These are phyloP conservation scores for Plasmodium berghei DNA, from an alignment of 169 alveolate species.

Conservation along the genomic window DNA sequence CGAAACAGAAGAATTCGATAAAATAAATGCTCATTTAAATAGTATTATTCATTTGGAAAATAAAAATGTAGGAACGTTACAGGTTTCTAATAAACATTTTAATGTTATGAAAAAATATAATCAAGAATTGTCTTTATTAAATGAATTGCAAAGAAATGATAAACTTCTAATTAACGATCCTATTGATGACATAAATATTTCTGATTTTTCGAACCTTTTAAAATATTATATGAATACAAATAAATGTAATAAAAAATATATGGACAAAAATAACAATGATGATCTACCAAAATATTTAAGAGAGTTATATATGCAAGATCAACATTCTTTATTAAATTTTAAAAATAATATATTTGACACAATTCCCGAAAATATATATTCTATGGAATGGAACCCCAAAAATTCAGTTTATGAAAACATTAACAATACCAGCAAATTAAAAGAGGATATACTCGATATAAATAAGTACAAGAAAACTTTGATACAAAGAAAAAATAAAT, in stretches of 20 bases:
- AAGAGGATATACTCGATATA: background rate
- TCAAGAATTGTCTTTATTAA: constrained; percentile 52
- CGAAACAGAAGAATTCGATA: constrained; percentile 33
- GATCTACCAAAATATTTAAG: background rate
- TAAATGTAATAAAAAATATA: background rate
- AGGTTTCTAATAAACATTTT: constrained; percentile 19
- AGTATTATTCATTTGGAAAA: background rate
- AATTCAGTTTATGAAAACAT: no score
- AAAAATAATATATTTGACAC: background rate
- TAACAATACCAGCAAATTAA: background rate
- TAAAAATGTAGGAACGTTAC: constrained; percentile 4
- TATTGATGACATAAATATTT: constrained; percentile 29
- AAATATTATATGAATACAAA: constrained; percentile 14
- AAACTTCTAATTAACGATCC: constrained; percentile 12
- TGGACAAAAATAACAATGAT: background rate
- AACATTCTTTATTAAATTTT: background rate
- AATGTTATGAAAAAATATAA: constrained; percentile 23
- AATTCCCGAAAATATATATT: background rate
- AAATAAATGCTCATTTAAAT: constrained; percentile 31
- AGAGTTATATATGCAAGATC: background rate
- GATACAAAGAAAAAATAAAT: background rate
- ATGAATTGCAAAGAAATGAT: constrained; percentile 30
- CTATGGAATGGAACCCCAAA: background rate
- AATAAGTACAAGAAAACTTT: no score
- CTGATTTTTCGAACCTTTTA: constrained; percentile 17